Evolutionary conservation across 2,329 filamentous ascomycete species (phyloP).

Genomic region (Fusarium anguioides): DNA sequence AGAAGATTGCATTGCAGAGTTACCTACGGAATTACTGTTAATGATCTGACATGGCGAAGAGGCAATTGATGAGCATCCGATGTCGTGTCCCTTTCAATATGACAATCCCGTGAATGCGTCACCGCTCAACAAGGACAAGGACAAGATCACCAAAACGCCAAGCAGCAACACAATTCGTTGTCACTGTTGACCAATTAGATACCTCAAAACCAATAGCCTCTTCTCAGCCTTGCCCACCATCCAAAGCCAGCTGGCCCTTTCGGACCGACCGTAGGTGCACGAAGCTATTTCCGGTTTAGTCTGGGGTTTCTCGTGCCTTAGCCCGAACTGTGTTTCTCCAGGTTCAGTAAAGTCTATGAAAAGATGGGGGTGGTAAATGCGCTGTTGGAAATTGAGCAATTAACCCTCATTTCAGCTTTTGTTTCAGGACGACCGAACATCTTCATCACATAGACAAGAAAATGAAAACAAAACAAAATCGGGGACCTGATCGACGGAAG

Average conservation of each 20-base stretch:
- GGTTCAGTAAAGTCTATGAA: slow-evolving; percentile 29
- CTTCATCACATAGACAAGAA: neutral
- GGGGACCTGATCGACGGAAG: slow-evolving; percentile 7
- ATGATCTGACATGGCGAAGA: slow-evolving; percentile 17
- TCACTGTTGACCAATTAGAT: neutral
- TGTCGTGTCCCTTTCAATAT: neutral
- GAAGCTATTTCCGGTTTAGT: slow-evolving; percentile 34
- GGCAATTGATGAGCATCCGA: neutral
- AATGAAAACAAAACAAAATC: neutral
- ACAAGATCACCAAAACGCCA: neutral
- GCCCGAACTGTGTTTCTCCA: slow-evolving; percentile 40
- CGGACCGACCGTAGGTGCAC: slow-evolving; percentile 40
- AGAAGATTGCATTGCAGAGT: neutral
- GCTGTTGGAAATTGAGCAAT: slow-evolving; percentile 27
- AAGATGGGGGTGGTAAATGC: slow-evolving; percentile 17
- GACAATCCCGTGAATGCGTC: slow-evolving; percentile 1
- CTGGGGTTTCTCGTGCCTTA: slow-evolving; percentile 17
- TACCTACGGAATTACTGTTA: neutral
- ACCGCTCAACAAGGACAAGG: slow-evolving; percentile 5
- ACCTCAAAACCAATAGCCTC: neutral
- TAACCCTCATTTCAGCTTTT: neutral
- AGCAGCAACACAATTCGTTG: slow-evolving; percentile 4
- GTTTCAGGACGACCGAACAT: neutral
- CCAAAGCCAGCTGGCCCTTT: slow-evolving; percentile 40
- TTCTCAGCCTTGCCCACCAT: slow-evolving; percentile 37